Evolutionary conservation across 2,329 filamentous ascomycete species (phyloP).

Genomic region (Chrysoporthe deuterocubensis): DNA sequence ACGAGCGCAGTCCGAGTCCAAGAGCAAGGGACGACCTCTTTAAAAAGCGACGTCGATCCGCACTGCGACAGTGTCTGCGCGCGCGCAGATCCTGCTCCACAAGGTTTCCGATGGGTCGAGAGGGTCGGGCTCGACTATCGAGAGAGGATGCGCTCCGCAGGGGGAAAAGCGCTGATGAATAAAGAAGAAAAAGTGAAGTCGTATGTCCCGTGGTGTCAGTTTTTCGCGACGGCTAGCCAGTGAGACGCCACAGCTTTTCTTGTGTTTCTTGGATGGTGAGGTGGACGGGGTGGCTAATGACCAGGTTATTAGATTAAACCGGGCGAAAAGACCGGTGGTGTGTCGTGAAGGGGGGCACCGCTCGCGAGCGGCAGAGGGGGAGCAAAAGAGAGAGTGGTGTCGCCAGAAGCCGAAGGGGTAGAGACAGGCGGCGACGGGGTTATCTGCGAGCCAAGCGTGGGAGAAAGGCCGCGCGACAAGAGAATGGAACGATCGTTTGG

Average conservation of each 20-base stretch:
- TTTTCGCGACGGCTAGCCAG: background rate
- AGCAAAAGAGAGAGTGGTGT: conserved; percentile 7
- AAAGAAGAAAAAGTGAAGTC: conserved; percentile 17
- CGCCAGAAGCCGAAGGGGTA: conserved; percentile 13
- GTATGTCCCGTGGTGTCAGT: conserved; percentile 10
- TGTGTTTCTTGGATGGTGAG: conserved; percentile 8
- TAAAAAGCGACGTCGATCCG: conserved; percentile 5
- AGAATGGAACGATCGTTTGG: conserved; percentile 6
- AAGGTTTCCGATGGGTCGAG: background rate
- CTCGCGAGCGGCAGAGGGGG: conserved; percentile 6
- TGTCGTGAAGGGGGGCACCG: conserved; percentile 3
- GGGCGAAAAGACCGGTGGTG: background rate
- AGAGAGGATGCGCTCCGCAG: background rate
- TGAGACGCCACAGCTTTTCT: conserved; percentile 11
- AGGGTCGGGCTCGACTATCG: background rate
- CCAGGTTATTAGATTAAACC: conserved; percentile 16
- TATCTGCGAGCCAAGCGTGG: background rate
- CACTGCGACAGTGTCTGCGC: background rate
- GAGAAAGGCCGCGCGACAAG: background rate
- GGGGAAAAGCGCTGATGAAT: conserved; percentile 2
- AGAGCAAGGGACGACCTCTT: conserved; percentile 10
- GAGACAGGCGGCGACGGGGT: background rate
- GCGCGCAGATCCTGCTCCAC: background rate
- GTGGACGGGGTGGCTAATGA: conserved; percentile 2
- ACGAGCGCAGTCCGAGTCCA: conserved; percentile 4